phyloP scores from a whole-genome alignment of 805 yeast genomes.

The Ogataea ganodermae region DNA sequence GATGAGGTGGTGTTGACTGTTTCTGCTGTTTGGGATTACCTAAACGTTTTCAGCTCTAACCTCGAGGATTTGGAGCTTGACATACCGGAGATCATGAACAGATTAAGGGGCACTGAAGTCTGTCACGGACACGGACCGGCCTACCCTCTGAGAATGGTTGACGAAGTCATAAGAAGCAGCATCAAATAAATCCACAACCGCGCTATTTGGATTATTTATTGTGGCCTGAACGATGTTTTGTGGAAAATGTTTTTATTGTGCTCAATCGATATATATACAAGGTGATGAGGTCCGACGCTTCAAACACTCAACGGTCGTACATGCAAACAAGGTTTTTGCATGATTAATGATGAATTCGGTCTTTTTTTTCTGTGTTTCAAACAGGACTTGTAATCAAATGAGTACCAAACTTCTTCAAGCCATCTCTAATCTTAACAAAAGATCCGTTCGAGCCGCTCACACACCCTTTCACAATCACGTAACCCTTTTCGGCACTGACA shows the following conservation, averaged over 20 bases:
- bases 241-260: constrained; percentile 11
- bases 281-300: constrained; percentile 2
- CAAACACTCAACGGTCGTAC: constrained; percentile 3
- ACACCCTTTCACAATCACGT: constrained; percentile 81
- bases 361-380: not conserved
- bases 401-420: constrained; percentile 51
- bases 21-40: constrained; percentile 83
- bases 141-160: constrained; percentile 48
- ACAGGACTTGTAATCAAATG: constrained; percentile 25
- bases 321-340: not conserved
- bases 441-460: constrained; percentile 88
- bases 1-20: constrained; percentile 59
- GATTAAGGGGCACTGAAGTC: constrained; percentile 63
- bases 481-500: constrained; percentile 78
- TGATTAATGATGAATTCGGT: not conserved
- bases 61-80: constrained; percentile 54
- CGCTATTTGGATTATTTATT: not conserved
- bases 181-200: not conserved
- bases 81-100: constrained; percentile 56
- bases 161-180: constrained; percentile 35
- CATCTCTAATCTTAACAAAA: constrained; percentile 75
- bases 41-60: constrained; percentile 50
- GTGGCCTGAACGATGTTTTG: constrained; percentile 2
- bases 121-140: constrained; percentile 85
- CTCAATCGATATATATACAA: constrained; percentile 6